phyloP scores from a whole-genome alignment of 2,329 filamentous ascomycete species.

The Paradendryphiella salina region DNA sequence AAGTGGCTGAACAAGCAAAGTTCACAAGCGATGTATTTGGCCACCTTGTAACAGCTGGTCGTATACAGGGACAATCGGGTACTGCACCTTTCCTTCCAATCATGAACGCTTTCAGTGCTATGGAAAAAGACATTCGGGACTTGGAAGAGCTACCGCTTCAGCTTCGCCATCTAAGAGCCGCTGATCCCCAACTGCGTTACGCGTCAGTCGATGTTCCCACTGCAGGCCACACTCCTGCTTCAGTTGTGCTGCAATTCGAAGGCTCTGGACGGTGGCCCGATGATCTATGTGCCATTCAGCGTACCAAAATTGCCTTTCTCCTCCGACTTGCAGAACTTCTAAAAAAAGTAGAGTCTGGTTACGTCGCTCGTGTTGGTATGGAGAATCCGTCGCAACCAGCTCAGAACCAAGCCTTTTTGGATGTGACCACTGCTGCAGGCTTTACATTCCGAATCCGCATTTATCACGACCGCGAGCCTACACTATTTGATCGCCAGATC shows the following conservation, averaged over 20 bases:
- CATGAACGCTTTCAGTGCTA: slow-evolving; percentile 68
- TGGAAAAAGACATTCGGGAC: slow-evolving; percentile 76
- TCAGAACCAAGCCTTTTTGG: slow-evolving; percentile 79
- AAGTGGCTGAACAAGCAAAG: slow-evolving; percentile 54
- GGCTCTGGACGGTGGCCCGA: slow-evolving; percentile 93
- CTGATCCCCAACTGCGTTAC: slow-evolving; percentile 73
- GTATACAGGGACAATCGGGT: slow-evolving; percentile 43
- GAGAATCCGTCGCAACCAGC: slow-evolving; percentile 72
- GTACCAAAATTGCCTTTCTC: slow-evolving; percentile 88
- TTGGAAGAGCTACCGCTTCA: slow-evolving; percentile 87
- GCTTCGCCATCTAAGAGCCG: slow-evolving; percentile 75
- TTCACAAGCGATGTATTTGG: slow-evolving; percentile 55
- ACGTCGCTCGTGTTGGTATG: slow-evolving; percentile 73
- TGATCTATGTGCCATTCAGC: slow-evolving; percentile 85
- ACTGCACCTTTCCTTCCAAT: slow-evolving; percentile 66
- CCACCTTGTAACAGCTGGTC: slow-evolving; percentile 48
- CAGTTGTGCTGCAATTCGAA: slow-evolving; percentile 88
- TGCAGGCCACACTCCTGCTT: slow-evolving; percentile 61
- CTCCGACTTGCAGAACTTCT: slow-evolving; percentile 73
- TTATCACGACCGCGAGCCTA: slow-evolving; percentile 84
- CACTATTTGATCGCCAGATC: slow-evolving; percentile 74
- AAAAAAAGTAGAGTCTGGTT: slow-evolving; percentile 61
- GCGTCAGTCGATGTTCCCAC: slow-evolving; percentile 64
- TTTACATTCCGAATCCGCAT: slow-evolving; percentile 82
- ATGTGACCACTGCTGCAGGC: slow-evolving; percentile 73